Evolutionary conservation across 2,329 filamentous ascomycete genomes (phyloP), one percentile per base, ranked within the genome.

Genomic region (Annulohypoxylon truncatum): DNA sequence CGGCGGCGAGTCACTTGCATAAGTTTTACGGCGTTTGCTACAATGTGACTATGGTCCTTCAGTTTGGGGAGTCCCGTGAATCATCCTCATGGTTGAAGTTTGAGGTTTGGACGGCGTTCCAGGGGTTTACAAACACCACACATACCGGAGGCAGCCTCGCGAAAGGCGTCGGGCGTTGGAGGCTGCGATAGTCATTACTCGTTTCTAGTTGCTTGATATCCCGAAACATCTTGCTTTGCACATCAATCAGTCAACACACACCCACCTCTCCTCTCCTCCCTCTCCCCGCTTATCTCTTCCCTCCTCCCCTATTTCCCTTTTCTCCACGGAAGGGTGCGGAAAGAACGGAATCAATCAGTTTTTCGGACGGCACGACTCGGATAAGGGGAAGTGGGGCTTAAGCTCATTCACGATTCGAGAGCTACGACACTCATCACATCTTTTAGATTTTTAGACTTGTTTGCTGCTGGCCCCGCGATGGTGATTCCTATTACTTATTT

Each of bases 201-300:
- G 12, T 54, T 35, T 26, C 20, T 52, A 38, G 26, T 44, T 59
- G 38, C 22, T 60, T 56, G 61, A 64, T 64, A 64, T 64, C 61
- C 61, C 35, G n/a, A 52, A 26, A 38, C 22, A 42, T 42, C 38
- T 42, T 42, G 18, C 8, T 42, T 42, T 42, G 18, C 38, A 40
- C 31, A 38, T 22, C 29, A 38, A 38, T 15, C n/a, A 50, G 15
- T 9, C 20, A 52, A 24, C 13, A 24, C 38, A 42, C 18, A 42
- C 15, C 10, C 10, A 42, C 10, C n/a, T 15, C 13, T n/a, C 35
- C 9, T 8, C 10, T 8, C 10, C 4, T n/a, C 35, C 35, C n/a
- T 38, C n/a, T 42, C 38, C 18, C 8, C 38, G 2, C 15, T 8
- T 20, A 40, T 7, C 15, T 42, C 33, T 12, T 35, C 13, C 10